Evolutionary conservation across 2,329 filamentous ascomycete genomes (phyloP).

Genomic region (Pseudofabraea citricarpa): DNA sequence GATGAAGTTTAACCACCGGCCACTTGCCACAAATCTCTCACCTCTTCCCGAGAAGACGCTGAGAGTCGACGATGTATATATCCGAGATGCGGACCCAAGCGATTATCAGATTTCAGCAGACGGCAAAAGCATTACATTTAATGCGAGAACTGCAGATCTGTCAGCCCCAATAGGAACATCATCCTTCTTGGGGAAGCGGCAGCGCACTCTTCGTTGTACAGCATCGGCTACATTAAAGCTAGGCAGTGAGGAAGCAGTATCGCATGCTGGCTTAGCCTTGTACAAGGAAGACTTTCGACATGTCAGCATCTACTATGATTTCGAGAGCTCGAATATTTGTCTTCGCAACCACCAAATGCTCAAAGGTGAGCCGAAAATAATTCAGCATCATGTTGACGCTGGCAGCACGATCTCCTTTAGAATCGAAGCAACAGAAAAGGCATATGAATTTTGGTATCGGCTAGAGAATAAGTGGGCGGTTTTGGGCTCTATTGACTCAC

Average conservation of each 20-base stretch:
- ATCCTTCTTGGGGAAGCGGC: slow-evolving; percentile 11
- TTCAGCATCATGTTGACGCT: too few relatives aligned
- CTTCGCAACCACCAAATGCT: not conserved
- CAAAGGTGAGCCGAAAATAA: not conserved
- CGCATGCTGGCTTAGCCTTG: slow-evolving; percentile 3
- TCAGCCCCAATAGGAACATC: slow-evolving; percentile 16
- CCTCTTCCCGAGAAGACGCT: not conserved
- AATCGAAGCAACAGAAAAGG: not conserved
- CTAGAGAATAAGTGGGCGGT: not conserved
- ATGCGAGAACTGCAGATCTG: slow-evolving; percentile 31
- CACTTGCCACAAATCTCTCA: not conserved
- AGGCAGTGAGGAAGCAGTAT: slow-evolving; percentile 30
- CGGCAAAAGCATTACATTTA: not conserved
- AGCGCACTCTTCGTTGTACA: not conserved
- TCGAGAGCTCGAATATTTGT: not conserved
- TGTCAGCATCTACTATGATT: slow-evolving; percentile 3
- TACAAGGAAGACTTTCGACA: slow-evolving; percentile 9
- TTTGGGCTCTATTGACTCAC: not conserved
- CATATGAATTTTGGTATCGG: not conserved
- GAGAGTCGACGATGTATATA: not conserved
- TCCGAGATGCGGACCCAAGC: not conserved
- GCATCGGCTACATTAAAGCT: not conserved
- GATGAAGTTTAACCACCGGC: not conserved
- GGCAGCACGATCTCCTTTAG: not conserved
- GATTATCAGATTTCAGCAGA: not conserved